Conservation (phyloP, 371 early-diverging fungal genomes). For the Dichotomocladium elegans region DNA sequence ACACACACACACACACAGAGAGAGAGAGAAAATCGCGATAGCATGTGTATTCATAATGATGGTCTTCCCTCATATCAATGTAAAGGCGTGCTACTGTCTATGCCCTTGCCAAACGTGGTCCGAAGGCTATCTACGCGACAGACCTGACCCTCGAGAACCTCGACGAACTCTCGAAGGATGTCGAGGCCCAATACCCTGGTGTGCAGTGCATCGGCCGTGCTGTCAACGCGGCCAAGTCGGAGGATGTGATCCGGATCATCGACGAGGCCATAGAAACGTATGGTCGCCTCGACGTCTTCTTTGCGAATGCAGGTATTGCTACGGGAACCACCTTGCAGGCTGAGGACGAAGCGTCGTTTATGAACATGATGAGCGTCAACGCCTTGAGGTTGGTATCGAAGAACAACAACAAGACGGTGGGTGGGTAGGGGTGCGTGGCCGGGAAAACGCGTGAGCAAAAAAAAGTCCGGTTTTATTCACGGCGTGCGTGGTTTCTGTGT, state of each 20-base stretch:
- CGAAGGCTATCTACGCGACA: constrained; percentile 49
- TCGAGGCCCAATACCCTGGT: constrained; percentile 26
- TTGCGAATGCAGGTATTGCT: constrained; percentile 37
- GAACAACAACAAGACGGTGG: too few relatives aligned
- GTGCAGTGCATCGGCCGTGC: constrained; percentile 36
- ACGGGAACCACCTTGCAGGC: constrained; percentile 17
- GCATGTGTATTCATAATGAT: background rate
- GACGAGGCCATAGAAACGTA: constrained; percentile 34
- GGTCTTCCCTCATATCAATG: background rate
- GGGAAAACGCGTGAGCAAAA: too few relatives aligned
- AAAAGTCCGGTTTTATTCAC: too few relatives aligned
- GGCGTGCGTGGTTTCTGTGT: background rate
- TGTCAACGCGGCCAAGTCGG: constrained; percentile 44
- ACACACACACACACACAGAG: background rate
- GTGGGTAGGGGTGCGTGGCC: too few relatives aligned
- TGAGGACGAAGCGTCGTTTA: constrained; percentile 25
- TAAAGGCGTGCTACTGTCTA: constrained; percentile 45
- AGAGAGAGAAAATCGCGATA: too few relatives aligned
- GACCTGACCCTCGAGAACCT: constrained; percentile 33
- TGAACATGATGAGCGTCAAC: constrained; percentile 31
- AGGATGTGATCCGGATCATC: constrained; percentile 30
- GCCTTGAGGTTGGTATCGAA: constrained; percentile 17
- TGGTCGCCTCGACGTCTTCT: constrained; percentile 55
- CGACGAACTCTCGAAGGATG: constrained; percentile 33
- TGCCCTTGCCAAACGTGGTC: constrained; percentile 40